Percentiles rank a stretch among this genome's conserved stretches.
Evolutionary conservation across 768 basidiomycete species (phyloP).

Genomic region (Phanerochaete carnosa): DNA sequence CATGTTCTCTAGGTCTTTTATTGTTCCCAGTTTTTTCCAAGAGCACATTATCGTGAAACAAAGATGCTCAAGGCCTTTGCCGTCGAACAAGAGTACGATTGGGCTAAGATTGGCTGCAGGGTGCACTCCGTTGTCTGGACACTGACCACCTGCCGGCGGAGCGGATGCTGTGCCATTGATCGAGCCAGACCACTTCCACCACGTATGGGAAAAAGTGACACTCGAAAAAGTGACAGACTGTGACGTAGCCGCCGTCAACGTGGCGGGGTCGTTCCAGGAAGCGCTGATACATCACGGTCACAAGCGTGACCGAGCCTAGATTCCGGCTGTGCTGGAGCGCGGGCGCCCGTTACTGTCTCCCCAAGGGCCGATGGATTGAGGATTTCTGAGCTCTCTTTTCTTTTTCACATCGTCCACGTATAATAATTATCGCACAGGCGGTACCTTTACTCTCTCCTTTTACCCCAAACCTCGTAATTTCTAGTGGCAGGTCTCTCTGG

Average conservation of each 20-base stretch:
- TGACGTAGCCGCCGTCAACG: background rate
- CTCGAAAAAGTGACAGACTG: background rate
- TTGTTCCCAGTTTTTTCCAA: background rate
- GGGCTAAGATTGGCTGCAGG: background rate
- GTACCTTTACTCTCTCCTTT: background rate
- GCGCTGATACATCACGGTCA: background rate
- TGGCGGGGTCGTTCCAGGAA: background rate
- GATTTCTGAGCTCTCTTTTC: conserved; percentile 4
- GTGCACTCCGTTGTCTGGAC: background rate
- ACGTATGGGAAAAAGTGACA: background rate
- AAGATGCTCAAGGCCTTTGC: background rate
- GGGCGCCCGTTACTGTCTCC: background rate
- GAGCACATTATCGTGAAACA: background rate
- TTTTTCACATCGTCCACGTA: background rate
- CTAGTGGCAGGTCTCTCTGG: background rate
- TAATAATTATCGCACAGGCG: background rate
- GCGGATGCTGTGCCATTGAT: background rate
- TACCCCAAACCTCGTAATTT: background rate
- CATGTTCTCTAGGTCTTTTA: no score
- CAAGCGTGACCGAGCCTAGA: background rate
- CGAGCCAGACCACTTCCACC: background rate
- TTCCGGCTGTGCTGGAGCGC: conserved; percentile 1
- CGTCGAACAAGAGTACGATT: no score
- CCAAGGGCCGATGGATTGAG: background rate
- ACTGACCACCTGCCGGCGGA: background rate